Base-by-base conservation (phyloP, 2,329 filamentous ascomycete genomes). In the Botrytis paeoniae region DNA sequence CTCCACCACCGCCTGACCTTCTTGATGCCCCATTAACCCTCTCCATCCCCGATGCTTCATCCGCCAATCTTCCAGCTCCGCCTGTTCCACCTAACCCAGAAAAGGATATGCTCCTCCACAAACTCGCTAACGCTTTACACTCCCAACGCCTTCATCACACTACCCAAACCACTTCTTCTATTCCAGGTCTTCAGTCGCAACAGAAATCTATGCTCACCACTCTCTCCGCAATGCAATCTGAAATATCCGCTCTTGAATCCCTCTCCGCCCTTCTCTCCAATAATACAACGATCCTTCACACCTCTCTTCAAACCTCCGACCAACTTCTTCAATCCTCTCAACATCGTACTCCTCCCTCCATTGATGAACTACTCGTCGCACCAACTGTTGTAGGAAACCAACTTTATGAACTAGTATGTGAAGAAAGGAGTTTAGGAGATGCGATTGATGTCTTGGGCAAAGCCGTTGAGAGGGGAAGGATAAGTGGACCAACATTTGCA, bases 41-140 rank as follows among this genome's bases (percentile, higher is more conserved):
- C 37, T 78, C 84, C 25, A 83, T 87, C 20, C 85, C 88, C 3
- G 82, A 85, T 18, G 63, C 76, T 1, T 81, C 83, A 6, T 83
- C 85, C 0, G 76, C 75, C 16, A 83, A 86, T 35, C 80, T 89
- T 12, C 86, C 91, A 9, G 89, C 94, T 0, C 95, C 96, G 0
- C 95, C 95, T 0, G 94, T 98, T 45, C 95, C 96, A 0, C 95
- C 94, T 0, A 99, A 99, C 79, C 96, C 96, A 0, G 94, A 98
- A 82, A 98, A 97, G 81, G 94, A 98, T 81, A 91, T 92, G 32
- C 88, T 98, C 25, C 86, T 97, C 4, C 87, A 88, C 70, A 92
- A 94, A 62, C 87, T 98, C 43, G 94, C 91, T 51, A 85, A 87
- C 72, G 89, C 90, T 0, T 85, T 98, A 4, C 86, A 90, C 71